Evolutionary conservation across 192 early-diverging fungal genomes (phyloP), one percentile per base, ranked within the genome.

Genomic region (Rhizophagus clarus): DNA sequence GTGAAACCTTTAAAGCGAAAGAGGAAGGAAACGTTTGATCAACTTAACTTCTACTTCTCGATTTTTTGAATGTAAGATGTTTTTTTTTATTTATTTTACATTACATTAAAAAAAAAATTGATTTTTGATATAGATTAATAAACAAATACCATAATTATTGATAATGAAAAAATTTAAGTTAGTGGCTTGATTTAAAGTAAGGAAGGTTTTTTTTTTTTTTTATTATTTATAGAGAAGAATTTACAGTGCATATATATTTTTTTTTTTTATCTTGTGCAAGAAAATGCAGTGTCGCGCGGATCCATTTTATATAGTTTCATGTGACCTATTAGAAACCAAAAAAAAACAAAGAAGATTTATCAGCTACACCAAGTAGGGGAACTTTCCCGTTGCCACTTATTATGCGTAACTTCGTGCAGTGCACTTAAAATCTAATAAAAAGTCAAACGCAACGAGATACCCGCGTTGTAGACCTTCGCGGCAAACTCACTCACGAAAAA

Each of bases 281-380:
- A 51, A 17, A 17, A 15, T 17, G 12, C 14, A 51, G 49, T 17
- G 40, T 9, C 40, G 6, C 40, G 40, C 24, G 61, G 61, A 24
- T 61, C 32, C 32, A 32, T 32, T 32, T 32, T 32, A 32, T 24
- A n/a, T n/a, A 64, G 28, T 28, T 64, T 64, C 62, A 64, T 64
- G 62, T 64, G 62, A 64, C 62, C 62, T 64, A 12, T 24, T 26
- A 14, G 24, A 24, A 28, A 64, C 28, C 10, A 64, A 64, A 64
- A 64, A 64, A 64, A 64, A 64, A 63, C 62, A 64, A 64, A 64
- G 62, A 64, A 24, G 62, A 63, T 11, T 29, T 64, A 29, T 28
- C 62, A 24, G 28, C n/a, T 64, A 64, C 62, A 64, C 62, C 62
- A 63, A 63, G 62, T 63, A 63, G 62, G 62, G 62, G 62, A 63